Evolutionary conservation across 2,329 filamentous ascomycete species (phyloP), one percentile per base, ranked within the genome.

Genomic region (Fusarium albosuccineum): DNA sequence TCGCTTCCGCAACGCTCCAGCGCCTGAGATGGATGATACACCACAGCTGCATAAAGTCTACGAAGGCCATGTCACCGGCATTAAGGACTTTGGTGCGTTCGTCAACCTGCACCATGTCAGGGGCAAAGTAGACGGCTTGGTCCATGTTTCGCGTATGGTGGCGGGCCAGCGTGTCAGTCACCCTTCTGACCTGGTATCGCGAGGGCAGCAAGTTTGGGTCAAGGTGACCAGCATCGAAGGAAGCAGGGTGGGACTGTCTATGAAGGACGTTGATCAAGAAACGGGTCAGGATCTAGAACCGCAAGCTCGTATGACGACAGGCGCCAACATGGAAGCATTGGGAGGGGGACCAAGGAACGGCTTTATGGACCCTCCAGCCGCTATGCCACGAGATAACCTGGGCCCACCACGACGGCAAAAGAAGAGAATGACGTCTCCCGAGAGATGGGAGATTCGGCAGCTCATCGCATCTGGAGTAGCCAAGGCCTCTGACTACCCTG

Each of bases 391-490:
- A 73, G 64, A 82, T 81, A 85, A 53, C 48, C 70, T 81, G 10
- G 80, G 80, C 0, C 72, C 75, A 1, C 79, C 83, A 8, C 85
- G 85, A 68, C 86, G 85, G 45, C 91, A 91, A 57, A 93, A 92
- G 77, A 99, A 99, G 82, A 87, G 96, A 53, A 91, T 98, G 90
- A 98, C 95, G 0, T 97, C 95, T 13, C 96, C 96, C 1, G 96
- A 99, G 76, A 85, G 96, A 75, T 99, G 96, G 95, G 96, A 99
- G 77, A 97, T 99, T 66, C 89, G 95, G 65, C 96, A 99, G 75
- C 85, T 99, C 53, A 98, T 99, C 74, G 94, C 95, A 4, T 97
- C 96, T 5, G 96, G 97, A 45, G 95, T 97, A 9, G 91, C 93
- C 16, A 97, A 96, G 72, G 94, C 93, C 0, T 92, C 92, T 0